phyloP scores from a whole-genome alignment of 1,139 yeast genomes.

The Pichia norvegensis region DNA sequence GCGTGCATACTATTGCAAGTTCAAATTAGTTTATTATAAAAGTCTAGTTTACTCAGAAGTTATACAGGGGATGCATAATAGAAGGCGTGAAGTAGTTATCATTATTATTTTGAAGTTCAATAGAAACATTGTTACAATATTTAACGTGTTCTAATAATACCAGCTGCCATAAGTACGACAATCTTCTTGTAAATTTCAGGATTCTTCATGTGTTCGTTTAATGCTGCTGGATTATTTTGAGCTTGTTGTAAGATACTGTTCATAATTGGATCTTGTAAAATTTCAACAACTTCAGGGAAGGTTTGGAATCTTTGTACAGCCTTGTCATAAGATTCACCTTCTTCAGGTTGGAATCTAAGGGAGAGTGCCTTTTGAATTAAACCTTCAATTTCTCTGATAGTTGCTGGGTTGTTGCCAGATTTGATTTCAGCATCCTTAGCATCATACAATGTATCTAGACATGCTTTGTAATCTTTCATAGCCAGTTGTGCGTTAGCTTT shows the following conservation, averaged over 20 bases:
- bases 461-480: conserved; percentile 77
- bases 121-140: no score
- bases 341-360: conserved; percentile 69
- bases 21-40: background rate
- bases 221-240: conserved; percentile 90
- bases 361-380: conserved; percentile 68
- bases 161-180: conserved; percentile 88
- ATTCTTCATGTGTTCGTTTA: conserved; percentile 96
- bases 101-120: background rate
- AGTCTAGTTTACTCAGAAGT: background rate
- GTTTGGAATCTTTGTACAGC: conserved; percentile 83
- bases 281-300: conserved; percentile 90
- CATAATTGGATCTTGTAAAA: conserved; percentile 95
- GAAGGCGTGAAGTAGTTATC: background rate
- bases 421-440: conserved; percentile 72
- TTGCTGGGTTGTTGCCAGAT: conserved; percentile 28
- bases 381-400: conserved; percentile 69
- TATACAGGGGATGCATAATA: background rate
- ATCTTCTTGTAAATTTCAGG: conserved; percentile 89
- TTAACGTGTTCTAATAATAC: conserved; percentile 88
- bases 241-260: conserved; percentile 93
- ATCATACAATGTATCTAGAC: conserved; percentile 69
- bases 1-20: no score
- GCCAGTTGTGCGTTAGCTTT: conserved; percentile 94
- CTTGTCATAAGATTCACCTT: conserved; percentile 92